A percentile compares a stretch with the other conserved stretches of the same genome.
Conservation (phyloP, 23 red algal species). For the Gracilaria domingensis region DNA sequence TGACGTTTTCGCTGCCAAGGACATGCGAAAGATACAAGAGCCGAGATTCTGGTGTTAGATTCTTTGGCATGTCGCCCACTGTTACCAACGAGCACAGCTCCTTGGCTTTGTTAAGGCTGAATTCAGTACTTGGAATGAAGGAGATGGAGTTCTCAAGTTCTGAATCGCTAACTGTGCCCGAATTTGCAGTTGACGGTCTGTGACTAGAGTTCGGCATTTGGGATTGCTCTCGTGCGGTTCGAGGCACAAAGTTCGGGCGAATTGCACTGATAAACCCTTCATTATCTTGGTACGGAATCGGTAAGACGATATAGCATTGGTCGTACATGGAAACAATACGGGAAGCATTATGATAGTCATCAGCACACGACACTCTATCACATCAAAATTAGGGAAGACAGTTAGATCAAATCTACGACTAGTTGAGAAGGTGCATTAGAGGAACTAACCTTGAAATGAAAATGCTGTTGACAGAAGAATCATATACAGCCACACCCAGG, state of each 20-base stretch:
- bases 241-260: conserved; percentile 11
- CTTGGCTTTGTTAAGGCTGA: conserved; percentile 37
- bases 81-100: conserved; percentile 27
- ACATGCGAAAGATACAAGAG: conserved; percentile 53
- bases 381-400: not conserved
- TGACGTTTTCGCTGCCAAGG: conserved; percentile 25
- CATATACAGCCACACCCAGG: conserved; percentile 50
- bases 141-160: conserved; percentile 29
- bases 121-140: conserved; percentile 54
- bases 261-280: conserved; percentile 44
- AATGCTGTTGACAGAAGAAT: conserved; percentile 29
- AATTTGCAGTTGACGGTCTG: not conserved
- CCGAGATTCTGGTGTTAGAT: conserved; percentile 6
- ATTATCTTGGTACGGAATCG: conserved; percentile 23
- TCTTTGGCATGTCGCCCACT: conserved; percentile 30
- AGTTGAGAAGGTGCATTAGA: not conserved
- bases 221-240: not conserved
- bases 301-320: conserved; percentile 42
- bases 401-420: not conserved
- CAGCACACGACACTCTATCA: conserved; percentile 39
- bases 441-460: conserved; percentile 51
- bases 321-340: conserved; percentile 18
- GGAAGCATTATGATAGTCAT: conserved; percentile 38
- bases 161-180: not conserved
- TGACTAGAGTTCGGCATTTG: not conserved